Percentiles rank a stretch among this genome's conserved stretches.
These are phyloP conservation scores for Tremellales sp. DNA, from an alignment of 1,284 basidiomycete species.

Conservation along the genomic window DNA sequence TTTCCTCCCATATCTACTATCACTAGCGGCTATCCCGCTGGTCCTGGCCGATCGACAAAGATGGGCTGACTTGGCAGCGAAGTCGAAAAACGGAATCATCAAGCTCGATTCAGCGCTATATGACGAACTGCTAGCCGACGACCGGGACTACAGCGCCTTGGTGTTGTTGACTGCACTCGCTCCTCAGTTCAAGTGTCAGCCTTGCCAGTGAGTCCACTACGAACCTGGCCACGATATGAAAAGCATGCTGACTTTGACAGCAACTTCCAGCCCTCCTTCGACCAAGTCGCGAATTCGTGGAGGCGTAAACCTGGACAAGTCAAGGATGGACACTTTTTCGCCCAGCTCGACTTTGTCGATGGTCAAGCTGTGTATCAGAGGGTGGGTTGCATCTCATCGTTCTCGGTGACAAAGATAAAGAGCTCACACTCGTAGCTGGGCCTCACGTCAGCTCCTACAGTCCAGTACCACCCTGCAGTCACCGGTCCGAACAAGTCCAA, in stretches of 20 bases:
- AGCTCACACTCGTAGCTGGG: constrained; percentile 54
- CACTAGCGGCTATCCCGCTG: constrained; percentile 14
- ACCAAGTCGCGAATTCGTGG: constrained; percentile 76
- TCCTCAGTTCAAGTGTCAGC: constrained; percentile 60
- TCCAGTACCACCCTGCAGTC: constrained; percentile 69
- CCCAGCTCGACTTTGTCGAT: constrained; percentile 78
- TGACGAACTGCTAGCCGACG: constrained; percentile 60
- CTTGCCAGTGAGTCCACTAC: constrained; percentile 48
- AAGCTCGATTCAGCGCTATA: constrained; percentile 68
- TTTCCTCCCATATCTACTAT: constrained; percentile 11
- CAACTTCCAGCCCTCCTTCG: constrained; percentile 77
- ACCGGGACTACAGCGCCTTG: constrained; percentile 76
- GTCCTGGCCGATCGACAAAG: constrained; percentile 22
- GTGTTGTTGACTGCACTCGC: constrained; percentile 83
- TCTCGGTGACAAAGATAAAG: constrained; percentile 9
- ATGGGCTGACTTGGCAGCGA: constrained; percentile 58
- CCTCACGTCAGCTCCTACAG: constrained; percentile 70
- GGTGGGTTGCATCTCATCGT: constrained; percentile 47
- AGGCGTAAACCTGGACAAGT: constrained; percentile 56
- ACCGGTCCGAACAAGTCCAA: constrained; percentile 62
- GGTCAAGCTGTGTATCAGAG: constrained; percentile 71
- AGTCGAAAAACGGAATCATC: constrained; percentile 68
- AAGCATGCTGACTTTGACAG: constrained; percentile 50
- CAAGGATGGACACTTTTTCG: constrained; percentile 81
- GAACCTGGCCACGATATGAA: not conserved